A percentile compares a stretch with the other conserved stretches of the same genome.
Evolutionary conservation across 2,329 filamentous ascomycete species (phyloP).

Genomic region (Apiospora arundinis): DNA sequence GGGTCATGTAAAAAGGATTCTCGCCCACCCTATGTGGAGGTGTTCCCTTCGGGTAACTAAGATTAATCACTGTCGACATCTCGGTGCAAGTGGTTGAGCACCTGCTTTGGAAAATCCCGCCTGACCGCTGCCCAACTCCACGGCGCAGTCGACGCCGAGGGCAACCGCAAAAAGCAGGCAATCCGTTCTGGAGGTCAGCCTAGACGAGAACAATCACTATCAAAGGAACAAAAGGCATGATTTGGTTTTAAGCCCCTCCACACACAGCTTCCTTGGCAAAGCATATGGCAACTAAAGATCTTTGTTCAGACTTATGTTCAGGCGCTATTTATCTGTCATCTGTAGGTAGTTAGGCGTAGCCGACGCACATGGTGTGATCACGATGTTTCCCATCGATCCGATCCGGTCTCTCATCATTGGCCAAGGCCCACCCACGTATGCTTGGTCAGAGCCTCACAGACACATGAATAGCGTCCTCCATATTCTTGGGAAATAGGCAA

Average conservation of each 20-base stretch:
- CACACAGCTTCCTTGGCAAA: too few species aligned
- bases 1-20: too few species aligned
- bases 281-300: not conserved
- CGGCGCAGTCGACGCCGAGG: not conserved
- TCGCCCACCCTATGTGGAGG: too few species aligned
- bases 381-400: not conserved
- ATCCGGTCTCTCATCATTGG: not conserved
- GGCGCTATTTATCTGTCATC: not conserved
- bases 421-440: not conserved
- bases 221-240: not conserved
- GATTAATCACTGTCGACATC: not conserved
- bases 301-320: constrained; percentile 17
- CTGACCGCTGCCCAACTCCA: not conserved
- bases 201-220: too few species aligned
- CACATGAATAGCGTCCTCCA: too few species aligned
- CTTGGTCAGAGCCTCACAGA: too few species aligned
- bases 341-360: not conserved
- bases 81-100: too few species aligned
- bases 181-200: not conserved
- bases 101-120: not conserved
- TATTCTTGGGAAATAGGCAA: not conserved
- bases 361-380: not conserved
- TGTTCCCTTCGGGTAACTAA: not conserved
- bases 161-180: too few species aligned
- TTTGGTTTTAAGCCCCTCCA: not conserved